These are phyloP conservation scores for Secale cereale DNA, from an alignment of 176 grass and related monocot genomes.

Conservation along the genomic window DNA sequence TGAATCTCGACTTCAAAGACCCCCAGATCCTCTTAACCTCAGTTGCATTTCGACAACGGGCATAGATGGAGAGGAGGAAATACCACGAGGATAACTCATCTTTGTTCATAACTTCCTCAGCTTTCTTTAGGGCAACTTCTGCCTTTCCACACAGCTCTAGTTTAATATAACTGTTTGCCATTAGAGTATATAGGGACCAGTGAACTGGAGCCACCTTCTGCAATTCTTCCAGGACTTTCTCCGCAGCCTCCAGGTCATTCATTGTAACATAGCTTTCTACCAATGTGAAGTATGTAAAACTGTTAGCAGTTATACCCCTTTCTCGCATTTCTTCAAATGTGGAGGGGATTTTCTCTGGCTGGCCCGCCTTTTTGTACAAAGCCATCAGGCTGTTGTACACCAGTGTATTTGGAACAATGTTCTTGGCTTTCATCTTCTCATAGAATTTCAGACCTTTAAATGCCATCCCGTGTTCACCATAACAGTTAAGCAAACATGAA, in stretches of 20 bases:
- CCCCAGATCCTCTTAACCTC: too few species aligned
- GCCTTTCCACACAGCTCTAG: slow-evolving; percentile 31
- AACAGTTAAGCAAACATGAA: slow-evolving; percentile 6
- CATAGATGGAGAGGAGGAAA: too few species aligned
- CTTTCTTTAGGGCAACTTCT: slow-evolving; percentile 41
- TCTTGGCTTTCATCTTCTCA: slow-evolving; percentile 35
- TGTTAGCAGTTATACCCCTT: slow-evolving; percentile 19
- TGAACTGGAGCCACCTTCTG: neutral
- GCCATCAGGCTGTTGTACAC: slow-evolving; percentile 49
- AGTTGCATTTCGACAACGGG: too few species aligned
- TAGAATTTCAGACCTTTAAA: slow-evolving; percentile 39
- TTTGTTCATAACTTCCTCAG: neutral
- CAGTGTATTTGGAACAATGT: slow-evolving; percentile 6
- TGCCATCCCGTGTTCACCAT: slow-evolving; percentile 9
- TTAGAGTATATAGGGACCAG: neutral
- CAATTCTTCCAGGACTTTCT: slow-evolving; percentile 19
- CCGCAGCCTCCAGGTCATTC: slow-evolving; percentile 34
- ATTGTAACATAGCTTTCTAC: slow-evolving; percentile 32
- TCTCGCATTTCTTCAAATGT: slow-evolving; percentile 9
- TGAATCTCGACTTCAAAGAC: too few species aligned
- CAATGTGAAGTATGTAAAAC: slow-evolving; percentile 29
- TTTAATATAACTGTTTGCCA: slow-evolving; percentile 45
- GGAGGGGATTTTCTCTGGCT: neutral
- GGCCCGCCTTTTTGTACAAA: slow-evolving; percentile 27
- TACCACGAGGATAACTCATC: too few species aligned